These are phyloP conservation scores for Xylariaceae sp. DNA, from an alignment of 2,329 filamentous ascomycete species.

Conservation along the genomic window DNA sequence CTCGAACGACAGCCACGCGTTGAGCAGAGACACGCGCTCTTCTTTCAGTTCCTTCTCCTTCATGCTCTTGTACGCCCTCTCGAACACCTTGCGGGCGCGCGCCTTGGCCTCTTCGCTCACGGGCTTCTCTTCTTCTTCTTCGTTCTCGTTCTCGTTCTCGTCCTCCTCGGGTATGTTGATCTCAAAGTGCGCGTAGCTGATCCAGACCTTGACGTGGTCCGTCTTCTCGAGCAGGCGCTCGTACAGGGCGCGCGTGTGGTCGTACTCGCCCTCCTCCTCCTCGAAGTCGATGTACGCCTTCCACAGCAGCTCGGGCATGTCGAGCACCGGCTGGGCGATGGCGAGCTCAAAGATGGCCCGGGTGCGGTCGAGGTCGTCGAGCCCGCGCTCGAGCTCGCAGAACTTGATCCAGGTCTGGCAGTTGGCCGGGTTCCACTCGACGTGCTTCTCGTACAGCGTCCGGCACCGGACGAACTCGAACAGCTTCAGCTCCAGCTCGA, in stretches of 20 bases:
- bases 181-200: conserved; percentile 97
- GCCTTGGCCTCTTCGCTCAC: conserved; percentile 79
- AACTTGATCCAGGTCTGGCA: conserved; percentile 95
- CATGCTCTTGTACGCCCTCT: conserved; percentile 78
- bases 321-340: conserved; percentile 72
- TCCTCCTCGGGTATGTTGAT: conserved; percentile 82
- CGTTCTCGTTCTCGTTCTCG: conserved; percentile 52
- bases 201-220: conserved; percentile 99
- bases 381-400: conserved; percentile 82
- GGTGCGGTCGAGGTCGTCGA: conserved; percentile 84
- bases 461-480: conserved; percentile 92
- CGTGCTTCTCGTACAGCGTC: conserved; percentile 87
- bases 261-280: conserved; percentile 90
- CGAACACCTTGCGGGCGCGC: conserved; percentile 77
- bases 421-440: conserved; percentile 87
- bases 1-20: conserved; percentile 91
- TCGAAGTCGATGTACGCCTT: conserved; percentile 99
- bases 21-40: conserved; percentile 86
- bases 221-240: conserved; percentile 90
- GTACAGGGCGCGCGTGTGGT: conserved; percentile 73
- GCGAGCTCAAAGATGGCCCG: conserved; percentile 90
- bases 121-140: conserved; percentile 58
- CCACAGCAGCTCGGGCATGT: conserved; percentile 98
- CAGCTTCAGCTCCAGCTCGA: conserved; percentile 85
- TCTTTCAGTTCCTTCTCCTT: conserved; percentile 88